Conservation (phyloP, 495 filamentous ascomycete genomes). For the Aspergillus affinis region DNA sequence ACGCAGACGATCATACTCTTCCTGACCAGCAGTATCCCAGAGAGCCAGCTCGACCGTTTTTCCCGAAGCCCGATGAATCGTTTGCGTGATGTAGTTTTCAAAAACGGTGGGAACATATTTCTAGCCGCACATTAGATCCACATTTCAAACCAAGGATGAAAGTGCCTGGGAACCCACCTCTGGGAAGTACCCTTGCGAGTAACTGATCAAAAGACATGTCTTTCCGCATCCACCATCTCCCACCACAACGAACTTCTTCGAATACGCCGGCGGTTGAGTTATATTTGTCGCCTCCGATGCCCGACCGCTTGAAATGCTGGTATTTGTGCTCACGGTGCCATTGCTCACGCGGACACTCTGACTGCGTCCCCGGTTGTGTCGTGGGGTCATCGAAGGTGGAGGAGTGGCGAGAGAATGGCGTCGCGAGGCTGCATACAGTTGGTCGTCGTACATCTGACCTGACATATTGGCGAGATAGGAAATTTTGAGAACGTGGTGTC, state of each 20-base stretch:
- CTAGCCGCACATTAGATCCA: constrained; percentile 42
- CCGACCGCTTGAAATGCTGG: constrained; percentile 59
- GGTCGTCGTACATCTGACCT: constrained; percentile 48
- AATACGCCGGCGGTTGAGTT: constrained; percentile 86
- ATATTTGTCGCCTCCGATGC: constrained; percentile 80
- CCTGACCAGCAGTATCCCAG: constrained; percentile 98
- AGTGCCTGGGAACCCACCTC: constrained; percentile 60
- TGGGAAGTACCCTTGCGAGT: constrained; percentile 96
- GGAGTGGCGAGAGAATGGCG: constrained; percentile 50
- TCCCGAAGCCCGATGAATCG: constrained; percentile 77
- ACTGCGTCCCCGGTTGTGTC: constrained; percentile 52
- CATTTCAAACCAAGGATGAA: constrained; percentile 10
- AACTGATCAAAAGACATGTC: constrained; percentile 97
- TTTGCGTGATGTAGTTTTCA: constrained; percentile 99
- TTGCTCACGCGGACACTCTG: constrained; percentile 68
- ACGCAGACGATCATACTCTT: constrained; percentile 95
- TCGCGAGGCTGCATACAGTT: constrained; percentile 50
- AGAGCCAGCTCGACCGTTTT: constrained; percentile 95
- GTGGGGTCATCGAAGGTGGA: constrained; percentile 46
- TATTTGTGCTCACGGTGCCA: constrained; percentile 81
- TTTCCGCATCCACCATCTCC: constrained; percentile 98
- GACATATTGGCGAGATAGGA: constrained; percentile 39
- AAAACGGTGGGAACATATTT: constrained; percentile 99
- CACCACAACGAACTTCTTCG: constrained; percentile 98
- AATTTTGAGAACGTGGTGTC: constrained; percentile 21